Conservation (phyloP, 2,329 filamentous ascomycete genomes). For the Xylariaceae sp. region DNA sequence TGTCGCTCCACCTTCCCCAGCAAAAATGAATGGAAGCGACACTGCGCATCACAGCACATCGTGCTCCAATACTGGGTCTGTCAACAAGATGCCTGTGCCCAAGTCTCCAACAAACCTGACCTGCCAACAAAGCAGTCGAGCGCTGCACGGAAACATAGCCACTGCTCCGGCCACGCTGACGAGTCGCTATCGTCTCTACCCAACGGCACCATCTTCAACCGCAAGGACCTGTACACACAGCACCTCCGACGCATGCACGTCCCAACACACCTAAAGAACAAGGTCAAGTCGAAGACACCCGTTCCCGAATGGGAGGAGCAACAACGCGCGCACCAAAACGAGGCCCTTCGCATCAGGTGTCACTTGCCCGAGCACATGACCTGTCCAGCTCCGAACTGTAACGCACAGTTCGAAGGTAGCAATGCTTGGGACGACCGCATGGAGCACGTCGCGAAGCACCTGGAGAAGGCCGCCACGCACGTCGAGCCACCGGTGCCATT, state of each 20-base stretch:
- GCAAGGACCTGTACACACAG: constrained; percentile 87
- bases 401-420: constrained; percentile 51
- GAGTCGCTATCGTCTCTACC: constrained; percentile 31
- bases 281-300: constrained; percentile 35
- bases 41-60: constrained; percentile 75
- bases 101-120: constrained; percentile 29
- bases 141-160: constrained; percentile 21
- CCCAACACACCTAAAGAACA: constrained; percentile 40
- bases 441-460: constrained; percentile 80
- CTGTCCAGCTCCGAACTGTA: constrained; percentile 61
- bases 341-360: constrained; percentile 58
- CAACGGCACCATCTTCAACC: constrained; percentile 70
- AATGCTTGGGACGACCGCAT: constrained; percentile 74
- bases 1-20: constrained; percentile 67
- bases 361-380: constrained; percentile 53
- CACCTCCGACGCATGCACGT: constrained; percentile 84
- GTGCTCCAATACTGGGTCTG: constrained; percentile 71
- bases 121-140: constrained; percentile 19
- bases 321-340: constrained; percentile 50
- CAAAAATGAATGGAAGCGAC: constrained; percentile 96
- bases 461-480: constrained; percentile 51
- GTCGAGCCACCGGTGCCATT: constrained; percentile 28
- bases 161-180: constrained; percentile 12
- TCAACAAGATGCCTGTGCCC: constrained; percentile 53
- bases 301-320: constrained; percentile 45